Evolutionary conservation across 352 stramenopile genomes (phyloP), one percentile per base, ranked within the genome.

Genomic region (Globisporangium okanoganense): DNA sequence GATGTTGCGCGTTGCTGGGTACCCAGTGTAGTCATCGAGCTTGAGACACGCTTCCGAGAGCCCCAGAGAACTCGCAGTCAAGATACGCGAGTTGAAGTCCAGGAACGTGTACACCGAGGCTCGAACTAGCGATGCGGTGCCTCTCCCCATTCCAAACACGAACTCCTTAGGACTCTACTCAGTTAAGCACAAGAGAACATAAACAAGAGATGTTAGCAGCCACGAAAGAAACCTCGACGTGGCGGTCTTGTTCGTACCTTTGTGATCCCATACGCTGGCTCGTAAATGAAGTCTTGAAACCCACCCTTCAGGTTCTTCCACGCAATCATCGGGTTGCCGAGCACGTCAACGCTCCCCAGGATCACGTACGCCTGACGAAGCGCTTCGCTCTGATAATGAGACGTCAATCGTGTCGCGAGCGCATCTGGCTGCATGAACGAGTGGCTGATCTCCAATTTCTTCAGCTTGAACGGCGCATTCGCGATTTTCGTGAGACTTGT

Each of bases 341-440:
- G 71, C 16, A 96, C 85, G 45, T 96, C 87, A 27, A 96, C 87
- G 68, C 84, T 94, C 33, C 87, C 87, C 0, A 96, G 64, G 41
- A 96, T 92, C 33, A 96, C 84, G 47, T 96, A 96, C 4, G 87
- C 87, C 57, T 96, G 87, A 9, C 87, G 80, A 31, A 95, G 66
- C n/a, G 84, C 85, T 66, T 96, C 85, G 52, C 87, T 92, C 55
- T 95, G 87, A 52, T 96, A 96, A 60, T 96, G 87, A 20, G 85
- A 86, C n/a, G 66, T 78, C 22, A 94, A 55, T 16, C 82, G 70
- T 24, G 81, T 81, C 20, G 71, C 79, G 48, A 94, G 68, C 4
- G 78, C 83, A 62, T 94, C 82, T 3, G 81, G 78, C 36, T 94
- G 85, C 57, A 94, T 76, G 70, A 94, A 94, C n/a, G 85, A 90